phyloP scores from a whole-genome alignment of 176 grass and related monocot genomes.

The Oryza meridionalis region DNA sequence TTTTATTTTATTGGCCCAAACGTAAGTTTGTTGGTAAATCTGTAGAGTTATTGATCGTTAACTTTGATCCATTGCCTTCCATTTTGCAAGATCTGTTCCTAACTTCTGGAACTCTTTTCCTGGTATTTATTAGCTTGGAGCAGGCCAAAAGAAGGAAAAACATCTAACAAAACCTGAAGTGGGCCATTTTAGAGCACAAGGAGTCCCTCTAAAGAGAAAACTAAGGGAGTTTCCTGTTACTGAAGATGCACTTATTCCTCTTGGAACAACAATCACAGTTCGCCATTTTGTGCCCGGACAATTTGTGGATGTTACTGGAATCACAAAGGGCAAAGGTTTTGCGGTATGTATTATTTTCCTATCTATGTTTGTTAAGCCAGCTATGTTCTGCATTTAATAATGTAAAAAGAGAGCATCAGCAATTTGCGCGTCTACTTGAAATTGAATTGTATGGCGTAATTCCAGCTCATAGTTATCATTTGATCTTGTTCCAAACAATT shows the following conservation, averaged over 20 bases:
- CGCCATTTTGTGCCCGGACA: conserved; percentile 97
- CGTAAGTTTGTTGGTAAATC: conserved; percentile 13
- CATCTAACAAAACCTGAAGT: conserved; percentile 91
- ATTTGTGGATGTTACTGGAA: conserved; percentile 88
- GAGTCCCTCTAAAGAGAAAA: conserved; percentile 89
- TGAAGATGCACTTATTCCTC: conserved; percentile 91
- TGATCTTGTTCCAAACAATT: not conserved
- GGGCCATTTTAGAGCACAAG: conserved; percentile 87
- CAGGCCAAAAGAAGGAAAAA: conserved; percentile 99
- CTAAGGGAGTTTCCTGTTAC: conserved; percentile 94
- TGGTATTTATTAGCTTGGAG: conserved; percentile 71
- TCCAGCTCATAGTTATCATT: not conserved
- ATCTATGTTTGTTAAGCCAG: not conserved
- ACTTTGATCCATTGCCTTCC: conserved; percentile 28
- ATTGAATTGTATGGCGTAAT: conserved; percentile 5
- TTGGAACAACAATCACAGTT: conserved; percentile 78
- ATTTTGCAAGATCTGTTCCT: conserved; percentile 1
- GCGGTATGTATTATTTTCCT: conserved; percentile 56
- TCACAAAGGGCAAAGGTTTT: conserved; percentile 95
- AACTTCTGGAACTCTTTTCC: conserved; percentile 35
- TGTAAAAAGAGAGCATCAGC: not conserved
- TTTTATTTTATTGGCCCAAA: conserved; percentile 11
- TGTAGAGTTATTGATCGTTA: conserved; percentile 21
- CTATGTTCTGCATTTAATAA: not conserved
- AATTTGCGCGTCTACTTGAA: not conserved